phyloP scores from a whole-genome alignment of 257 asterid genomes.

The Ligustrum vulgare region DNA sequence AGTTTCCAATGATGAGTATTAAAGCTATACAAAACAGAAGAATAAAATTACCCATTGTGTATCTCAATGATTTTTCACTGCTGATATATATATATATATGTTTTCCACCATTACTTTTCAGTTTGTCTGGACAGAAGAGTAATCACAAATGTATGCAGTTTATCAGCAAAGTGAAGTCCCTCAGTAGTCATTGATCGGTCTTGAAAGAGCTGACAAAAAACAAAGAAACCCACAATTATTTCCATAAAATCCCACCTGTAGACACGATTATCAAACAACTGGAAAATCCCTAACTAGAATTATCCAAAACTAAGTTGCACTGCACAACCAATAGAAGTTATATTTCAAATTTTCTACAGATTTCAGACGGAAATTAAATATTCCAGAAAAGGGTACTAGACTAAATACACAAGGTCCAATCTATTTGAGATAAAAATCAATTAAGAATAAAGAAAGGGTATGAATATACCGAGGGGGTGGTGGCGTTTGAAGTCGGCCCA shows the following conservation, averaged over 20 bases:
- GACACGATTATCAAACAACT: slow-evolving; percentile 14
- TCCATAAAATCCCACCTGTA: slow-evolving; percentile 6
- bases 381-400: no score
- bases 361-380: no score
- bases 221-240: background rate
- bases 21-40: background rate
- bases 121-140: slow-evolving; percentile 21
- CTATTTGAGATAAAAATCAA: no score
- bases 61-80: background rate
- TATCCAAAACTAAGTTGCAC: no score
- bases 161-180: slow-evolving; percentile 21
- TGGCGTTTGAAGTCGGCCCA: no score
- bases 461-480: no score
- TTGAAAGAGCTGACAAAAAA: slow-evolving; percentile 4
- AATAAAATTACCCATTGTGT: no score
- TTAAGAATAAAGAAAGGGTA: no score
- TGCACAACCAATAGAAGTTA: no score
- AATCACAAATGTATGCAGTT: slow-evolving; percentile 33
- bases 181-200: slow-evolving; percentile 27
- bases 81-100: background rate
- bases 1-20: background rate
- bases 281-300: background rate
- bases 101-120: no score
- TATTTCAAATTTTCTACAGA: no score
- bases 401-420: no score